A percentile compares a stretch with the other conserved stretches of the same genome.
These are phyloP conservation scores for Hymenoscyphus repandus DNA, from an alignment of 2,329 filamentous ascomycete genomes.

Conservation along the genomic window DNA sequence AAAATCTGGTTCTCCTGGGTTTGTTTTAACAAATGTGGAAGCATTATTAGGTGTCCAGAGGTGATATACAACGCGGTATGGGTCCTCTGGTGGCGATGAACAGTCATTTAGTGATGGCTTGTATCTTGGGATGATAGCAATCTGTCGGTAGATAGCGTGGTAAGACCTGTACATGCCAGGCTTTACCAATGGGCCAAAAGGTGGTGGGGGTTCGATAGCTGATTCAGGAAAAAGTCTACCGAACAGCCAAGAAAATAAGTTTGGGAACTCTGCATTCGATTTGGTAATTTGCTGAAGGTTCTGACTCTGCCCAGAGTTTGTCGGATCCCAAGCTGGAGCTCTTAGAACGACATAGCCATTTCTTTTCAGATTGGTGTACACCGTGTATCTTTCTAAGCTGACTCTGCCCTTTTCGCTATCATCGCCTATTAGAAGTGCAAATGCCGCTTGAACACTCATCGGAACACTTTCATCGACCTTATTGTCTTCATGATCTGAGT, in stretches of 20 bases:
- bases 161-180: constrained; percentile 64
- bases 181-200: constrained; percentile 51
- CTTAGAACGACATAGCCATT: constrained; percentile 77
- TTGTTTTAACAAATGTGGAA: constrained; percentile 69
- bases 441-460: constrained; percentile 86
- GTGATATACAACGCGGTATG: constrained; percentile 72
- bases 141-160: constrained; percentile 66
- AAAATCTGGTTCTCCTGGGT: constrained; percentile 75
- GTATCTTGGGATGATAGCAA: constrained; percentile 69
- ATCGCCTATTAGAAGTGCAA: constrained; percentile 73
- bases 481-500: constrained; percentile 37
- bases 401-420: constrained; percentile 57
- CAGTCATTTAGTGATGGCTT: constrained; percentile 42
- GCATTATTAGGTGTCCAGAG: constrained; percentile 67
- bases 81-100: constrained; percentile 33
- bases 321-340: constrained; percentile 49
- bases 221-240: constrained; percentile 24
- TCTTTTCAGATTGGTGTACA: constrained; percentile 80
- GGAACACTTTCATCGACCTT: constrained; percentile 59
- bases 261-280: constrained; percentile 11
- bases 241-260: constrained; percentile 30
- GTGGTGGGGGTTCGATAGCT: constrained; percentile 19
- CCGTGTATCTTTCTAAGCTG: constrained; percentile 75
- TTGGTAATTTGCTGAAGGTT: constrained; percentile 4
- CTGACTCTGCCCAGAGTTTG: constrained; percentile 15